Conservation (phyloP, 495 filamentous ascomycete genomes). For the Polyplosphaeria fusca region DNA sequence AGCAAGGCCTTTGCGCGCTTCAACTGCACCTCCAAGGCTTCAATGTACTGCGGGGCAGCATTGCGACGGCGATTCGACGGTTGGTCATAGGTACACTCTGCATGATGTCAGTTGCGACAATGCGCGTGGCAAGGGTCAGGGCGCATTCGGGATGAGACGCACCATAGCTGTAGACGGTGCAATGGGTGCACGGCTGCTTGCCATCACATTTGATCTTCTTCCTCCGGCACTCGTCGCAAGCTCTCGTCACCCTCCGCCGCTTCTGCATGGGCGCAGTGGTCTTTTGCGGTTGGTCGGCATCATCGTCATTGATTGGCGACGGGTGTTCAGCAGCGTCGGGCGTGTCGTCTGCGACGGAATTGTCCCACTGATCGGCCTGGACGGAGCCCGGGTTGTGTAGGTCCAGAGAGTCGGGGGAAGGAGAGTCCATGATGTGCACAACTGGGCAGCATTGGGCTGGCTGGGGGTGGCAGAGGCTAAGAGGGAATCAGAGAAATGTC, state of each 20-base stretch:
- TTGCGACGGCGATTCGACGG: slow-evolving; percentile 94
- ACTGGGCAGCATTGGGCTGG: slow-evolving; percentile 11
- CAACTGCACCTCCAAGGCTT: slow-evolving; percentile 79
- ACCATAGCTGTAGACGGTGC: slow-evolving; percentile 98
- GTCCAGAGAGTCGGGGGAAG: slow-evolving; percentile 15
- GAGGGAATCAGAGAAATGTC: slow-evolving; percentile 14
- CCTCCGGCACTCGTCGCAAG: slow-evolving; percentile 88
- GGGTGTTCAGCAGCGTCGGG: slow-evolving; percentile 17
- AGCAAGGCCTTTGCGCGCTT: slow-evolving; percentile 81
- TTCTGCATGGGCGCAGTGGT: slow-evolving; percentile 66
- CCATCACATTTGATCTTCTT: slow-evolving; percentile 99
- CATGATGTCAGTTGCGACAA: slow-evolving; percentile 8
- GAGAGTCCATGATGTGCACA: slow-evolving; percentile 24
- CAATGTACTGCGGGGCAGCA: slow-evolving; percentile 90
- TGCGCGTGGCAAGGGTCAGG: background rate
- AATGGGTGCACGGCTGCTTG: slow-evolving; percentile 96
- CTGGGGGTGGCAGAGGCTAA: slow-evolving; percentile 12
- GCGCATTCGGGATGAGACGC: slow-evolving; percentile 37
- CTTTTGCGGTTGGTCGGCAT: slow-evolving; percentile 23
- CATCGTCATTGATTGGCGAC: slow-evolving; percentile 29
- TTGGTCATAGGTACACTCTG: slow-evolving; percentile 97
- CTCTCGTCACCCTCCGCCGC: slow-evolving; percentile 80
- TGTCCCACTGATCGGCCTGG: slow-evolving; percentile 9
- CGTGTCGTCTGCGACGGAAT: slow-evolving; percentile 14
- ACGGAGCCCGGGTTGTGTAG: slow-evolving; percentile 3